Conservation (phyloP, 75 land plant species). For the Cupressus sempervirens region DNA sequence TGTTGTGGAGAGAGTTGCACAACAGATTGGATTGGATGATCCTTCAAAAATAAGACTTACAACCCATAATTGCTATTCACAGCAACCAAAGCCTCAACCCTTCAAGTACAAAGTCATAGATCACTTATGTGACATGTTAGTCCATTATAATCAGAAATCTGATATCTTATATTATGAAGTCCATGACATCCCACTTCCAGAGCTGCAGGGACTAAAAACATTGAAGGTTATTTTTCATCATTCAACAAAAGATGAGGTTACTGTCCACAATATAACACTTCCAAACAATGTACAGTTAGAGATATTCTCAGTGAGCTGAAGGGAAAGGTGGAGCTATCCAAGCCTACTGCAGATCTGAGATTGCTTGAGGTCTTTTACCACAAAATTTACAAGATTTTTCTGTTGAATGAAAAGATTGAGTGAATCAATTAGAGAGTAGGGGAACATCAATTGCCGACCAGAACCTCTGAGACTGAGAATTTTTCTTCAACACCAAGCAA, state of each 20-base stretch:
- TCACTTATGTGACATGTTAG: slow-evolving; percentile 44
- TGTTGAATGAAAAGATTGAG: too few relatives aligned
- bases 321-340: too few relatives aligned
- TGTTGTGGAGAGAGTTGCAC: slow-evolving; percentile 47
- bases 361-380: too few relatives aligned
- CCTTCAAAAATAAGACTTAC: slow-evolving; percentile 49
- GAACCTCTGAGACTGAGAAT: too few relatives aligned
- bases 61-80: slow-evolving; percentile 50
- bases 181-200: slow-evolving; percentile 91
- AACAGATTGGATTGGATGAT: slow-evolving; percentile 43
- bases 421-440: too few relatives aligned
- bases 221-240: slow-evolving; percentile 91
- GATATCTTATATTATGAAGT: slow-evolving; percentile 95
- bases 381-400: too few relatives aligned
- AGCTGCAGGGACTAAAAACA: slow-evolving; percentile 89
- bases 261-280: too few relatives aligned
- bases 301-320: too few relatives aligned
- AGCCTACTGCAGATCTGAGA: too few relatives aligned
- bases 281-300: too few relatives aligned
- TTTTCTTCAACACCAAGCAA: too few relatives aligned
- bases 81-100: slow-evolving; percentile 57
- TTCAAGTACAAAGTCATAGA: slow-evolving; percentile 46
- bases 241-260: slow-evolving; percentile 66
- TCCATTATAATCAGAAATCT: slow-evolving; percentile 75
- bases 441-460: too few relatives aligned